phyloP scores from a whole-genome alignment of 2,329 filamentous ascomycete genomes.

The Colletotrichum orbiculare region DNA sequence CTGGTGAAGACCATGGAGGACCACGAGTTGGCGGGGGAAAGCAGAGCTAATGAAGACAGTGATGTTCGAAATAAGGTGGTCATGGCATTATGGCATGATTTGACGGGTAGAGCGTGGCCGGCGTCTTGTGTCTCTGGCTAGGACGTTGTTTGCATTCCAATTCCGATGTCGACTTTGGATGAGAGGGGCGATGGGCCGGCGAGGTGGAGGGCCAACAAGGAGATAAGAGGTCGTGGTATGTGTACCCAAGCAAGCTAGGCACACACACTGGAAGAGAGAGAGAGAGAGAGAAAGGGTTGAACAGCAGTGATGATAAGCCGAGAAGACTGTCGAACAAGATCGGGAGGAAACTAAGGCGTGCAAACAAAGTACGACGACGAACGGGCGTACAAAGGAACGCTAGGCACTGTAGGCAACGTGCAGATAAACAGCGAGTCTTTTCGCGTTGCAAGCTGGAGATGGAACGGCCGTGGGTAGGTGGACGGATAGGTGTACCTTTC shows the following conservation, averaged over 20 bases:
- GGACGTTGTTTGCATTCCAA: constrained; percentile 31
- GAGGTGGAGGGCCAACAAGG: neutral
- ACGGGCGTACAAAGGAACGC: constrained; percentile 15
- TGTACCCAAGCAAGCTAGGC: neutral
- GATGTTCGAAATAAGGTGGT: constrained; percentile 17
- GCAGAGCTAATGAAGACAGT: constrained; percentile 32
- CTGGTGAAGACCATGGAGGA: constrained; percentile 33
- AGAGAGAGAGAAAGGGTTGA: neutral
- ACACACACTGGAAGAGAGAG: neutral
- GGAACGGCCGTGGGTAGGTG: too few relatives aligned
- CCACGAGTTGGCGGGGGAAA: constrained; percentile 26
- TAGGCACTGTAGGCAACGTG: neutral
- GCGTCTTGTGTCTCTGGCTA: constrained; percentile 29
- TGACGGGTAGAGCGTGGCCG: constrained; percentile 17
- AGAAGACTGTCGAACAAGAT: neutral
- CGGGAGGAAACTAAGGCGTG: constrained; percentile 17
- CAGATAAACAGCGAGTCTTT: constrained; percentile 2
- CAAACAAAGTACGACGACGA: neutral
- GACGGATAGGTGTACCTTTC: too few relatives aligned
- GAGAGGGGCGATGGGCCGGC: constrained; percentile 14
- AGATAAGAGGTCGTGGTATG: neutral
- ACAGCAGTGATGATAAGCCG: neutral
- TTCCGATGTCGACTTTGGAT: constrained; percentile 10
- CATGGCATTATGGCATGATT: constrained; percentile 36
- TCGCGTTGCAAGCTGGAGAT: too few relatives aligned